phyloP scores from a whole-genome alignment of 306 rosid species.

The Glycine soja region DNA sequence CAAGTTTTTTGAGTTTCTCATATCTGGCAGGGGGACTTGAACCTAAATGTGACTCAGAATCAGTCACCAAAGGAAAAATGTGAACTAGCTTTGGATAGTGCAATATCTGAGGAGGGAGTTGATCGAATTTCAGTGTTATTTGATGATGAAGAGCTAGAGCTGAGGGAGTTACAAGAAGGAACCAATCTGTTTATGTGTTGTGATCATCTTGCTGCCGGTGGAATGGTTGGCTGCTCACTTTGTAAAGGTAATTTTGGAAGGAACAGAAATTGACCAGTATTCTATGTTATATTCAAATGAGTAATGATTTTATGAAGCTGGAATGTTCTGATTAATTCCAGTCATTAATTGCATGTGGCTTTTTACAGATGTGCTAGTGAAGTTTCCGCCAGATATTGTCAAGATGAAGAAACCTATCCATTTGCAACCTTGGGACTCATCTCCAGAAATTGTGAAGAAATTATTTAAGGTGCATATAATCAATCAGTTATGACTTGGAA shows the following conservation, averaged over 20 bases:
- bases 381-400: constrained; percentile 86
- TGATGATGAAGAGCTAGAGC: constrained; percentile 94
- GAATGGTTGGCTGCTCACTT: constrained; percentile 70
- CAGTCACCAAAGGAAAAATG: constrained; percentile 61
- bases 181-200: constrained; percentile 56
- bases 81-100: constrained; percentile 69
- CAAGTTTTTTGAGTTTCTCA: constrained; percentile 37
- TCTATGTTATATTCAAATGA: constrained; percentile 31
- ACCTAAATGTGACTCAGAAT: constrained; percentile 49
- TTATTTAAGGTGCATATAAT: constrained; percentile 81
- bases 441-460: constrained; percentile 82
- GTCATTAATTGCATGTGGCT: constrained; percentile 38
- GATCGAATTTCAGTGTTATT: constrained; percentile 65
- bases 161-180: constrained; percentile 71
- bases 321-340: constrained; percentile 40
- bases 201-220: constrained; percentile 65
- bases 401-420: constrained; percentile 91
- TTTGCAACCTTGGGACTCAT: constrained; percentile 90
- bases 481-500: constrained; percentile 30
- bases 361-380: constrained; percentile 72
- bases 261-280: constrained; percentile 32
- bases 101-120: constrained; percentile 54
- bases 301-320: constrained; percentile 35
- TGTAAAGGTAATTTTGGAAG: constrained; percentile 74
- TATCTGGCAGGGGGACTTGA: constrained; percentile 64